These are phyloP conservation scores for Cornus kousa DNA, from an alignment of 148 eudicot genomes.

Conservation along the genomic window DNA sequence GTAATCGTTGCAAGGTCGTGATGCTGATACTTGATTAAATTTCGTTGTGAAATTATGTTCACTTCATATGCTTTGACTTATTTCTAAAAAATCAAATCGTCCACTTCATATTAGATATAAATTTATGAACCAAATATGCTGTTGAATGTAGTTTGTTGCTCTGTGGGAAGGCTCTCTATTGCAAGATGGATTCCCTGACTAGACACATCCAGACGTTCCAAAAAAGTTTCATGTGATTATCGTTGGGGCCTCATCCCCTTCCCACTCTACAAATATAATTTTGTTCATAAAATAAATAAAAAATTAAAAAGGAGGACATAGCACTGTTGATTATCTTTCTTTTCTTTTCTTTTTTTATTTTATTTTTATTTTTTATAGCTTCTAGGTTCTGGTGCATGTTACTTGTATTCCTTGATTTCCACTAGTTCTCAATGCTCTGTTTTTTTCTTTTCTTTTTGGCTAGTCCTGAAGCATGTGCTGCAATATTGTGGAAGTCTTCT, in stretches of 20 bases:
- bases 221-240: too few relatives aligned
- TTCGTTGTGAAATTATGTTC: background rate
- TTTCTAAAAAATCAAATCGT: background rate
- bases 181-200: slow-evolving; percentile 1
- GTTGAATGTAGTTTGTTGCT: background rate
- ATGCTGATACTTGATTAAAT: background rate
- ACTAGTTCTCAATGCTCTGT: background rate
- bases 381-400: background rate
- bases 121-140: background rate
- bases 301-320: background rate
- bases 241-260: background rate
- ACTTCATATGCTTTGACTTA: background rate
- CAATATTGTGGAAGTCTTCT: slow-evolving; percentile 37
- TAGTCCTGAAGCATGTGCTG: slow-evolving; percentile 53
- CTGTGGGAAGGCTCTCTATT: background rate
- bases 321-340: background rate
- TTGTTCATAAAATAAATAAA: background rate
- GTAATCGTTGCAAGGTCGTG: background rate
- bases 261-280: background rate
- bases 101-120: background rate
- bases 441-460: slow-evolving; percentile 3
- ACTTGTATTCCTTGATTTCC: background rate
- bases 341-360: too few relatives aligned
- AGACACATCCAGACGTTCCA: background rate
- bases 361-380: background rate